Percentiles rank a stretch among this genome's conserved stretches.
Conservation (phyloP, 2,329 filamentous ascomycete genomes). For the Microthyrium microscopicum region DNA sequence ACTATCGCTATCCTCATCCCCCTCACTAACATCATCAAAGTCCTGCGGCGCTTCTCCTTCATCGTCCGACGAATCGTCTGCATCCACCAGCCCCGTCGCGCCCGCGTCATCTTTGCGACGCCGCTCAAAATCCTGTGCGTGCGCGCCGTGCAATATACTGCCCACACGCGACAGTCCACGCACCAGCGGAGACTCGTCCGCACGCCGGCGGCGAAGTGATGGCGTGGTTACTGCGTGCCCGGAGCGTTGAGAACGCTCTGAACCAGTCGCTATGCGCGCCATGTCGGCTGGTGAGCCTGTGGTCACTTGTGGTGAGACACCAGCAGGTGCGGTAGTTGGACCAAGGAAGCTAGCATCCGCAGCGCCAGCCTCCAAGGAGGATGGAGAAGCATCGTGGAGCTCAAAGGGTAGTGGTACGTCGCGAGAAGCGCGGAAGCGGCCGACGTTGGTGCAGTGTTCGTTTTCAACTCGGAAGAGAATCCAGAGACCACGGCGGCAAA, state of each 20-base stretch:
- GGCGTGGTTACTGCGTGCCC: neutral
- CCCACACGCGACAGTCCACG: conserved; percentile 36
- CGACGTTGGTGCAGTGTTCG: conserved; percentile 87
- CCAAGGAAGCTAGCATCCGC: conserved; percentile 10
- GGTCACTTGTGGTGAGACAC: neutral
- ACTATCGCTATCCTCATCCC: conserved; percentile 10
- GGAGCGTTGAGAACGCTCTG: no score
- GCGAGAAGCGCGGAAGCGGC: conserved; percentile 73
- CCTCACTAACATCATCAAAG: conserved; percentile 4
- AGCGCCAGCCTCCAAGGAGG: conserved; percentile 9
- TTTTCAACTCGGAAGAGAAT: conserved; percentile 89
- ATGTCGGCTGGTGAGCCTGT: no score
- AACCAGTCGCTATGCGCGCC: no score
- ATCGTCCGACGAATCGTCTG: conserved; percentile 4
- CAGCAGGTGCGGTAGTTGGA: no score
- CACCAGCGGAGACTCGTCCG: conserved; percentile 16
- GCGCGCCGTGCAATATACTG: conserved; percentile 63
- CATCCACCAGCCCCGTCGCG: conserved; percentile 12
- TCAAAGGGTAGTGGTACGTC: conserved; percentile 78
- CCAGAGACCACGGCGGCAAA: conserved; percentile 79
- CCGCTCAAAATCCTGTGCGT: conserved; percentile 85
- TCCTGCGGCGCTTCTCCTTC: conserved; percentile 4
- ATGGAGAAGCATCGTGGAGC: conserved; percentile 12
- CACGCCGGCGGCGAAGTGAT: conserved; percentile 12
- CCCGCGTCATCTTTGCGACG: conserved; percentile 34